phyloP scores from a whole-genome alignment of 1,284 basidiomycete species.

The Pseudozyma tsukubaensis region DNA sequence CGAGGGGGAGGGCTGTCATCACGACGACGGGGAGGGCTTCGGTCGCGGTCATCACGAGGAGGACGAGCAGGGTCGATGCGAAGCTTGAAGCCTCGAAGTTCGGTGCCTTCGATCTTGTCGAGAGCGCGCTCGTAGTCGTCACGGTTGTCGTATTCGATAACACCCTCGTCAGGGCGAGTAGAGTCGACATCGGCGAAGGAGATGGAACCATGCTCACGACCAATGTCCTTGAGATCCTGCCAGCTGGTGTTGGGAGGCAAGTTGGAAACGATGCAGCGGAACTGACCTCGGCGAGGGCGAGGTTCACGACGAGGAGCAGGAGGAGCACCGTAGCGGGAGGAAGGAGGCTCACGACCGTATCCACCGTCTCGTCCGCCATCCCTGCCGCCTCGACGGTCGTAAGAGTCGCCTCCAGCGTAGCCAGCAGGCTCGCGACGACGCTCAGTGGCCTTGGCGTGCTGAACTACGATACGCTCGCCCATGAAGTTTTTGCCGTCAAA shows the following conservation, averaged over 20 bases:
- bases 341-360: constrained; percentile 37
- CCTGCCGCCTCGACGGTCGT: constrained; percentile 23
- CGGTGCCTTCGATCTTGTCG: constrained; percentile 65
- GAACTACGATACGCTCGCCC: constrained; percentile 67
- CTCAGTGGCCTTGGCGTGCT: constrained; percentile 62
- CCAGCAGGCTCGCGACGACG: constrained; percentile 51
- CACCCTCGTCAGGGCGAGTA: constrained; percentile 64
- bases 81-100: constrained; percentile 64
- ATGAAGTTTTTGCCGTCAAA: constrained; percentile 66
- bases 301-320: constrained; percentile 46
- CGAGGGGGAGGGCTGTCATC: constrained; percentile 51
- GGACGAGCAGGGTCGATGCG: constrained; percentile 63
- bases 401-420: constrained; percentile 44
- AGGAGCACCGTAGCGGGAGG: constrained; percentile 47
- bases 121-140: constrained; percentile 67
- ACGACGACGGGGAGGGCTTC: constrained; percentile 54
- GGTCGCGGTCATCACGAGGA: constrained; percentile 52
- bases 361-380: constrained; percentile 21
- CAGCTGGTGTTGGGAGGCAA: constrained; percentile 91
- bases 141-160: constrained; percentile 66
- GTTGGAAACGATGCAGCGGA: constrained; percentile 71
- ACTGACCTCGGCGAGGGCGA: constrained; percentile 59
- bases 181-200: constrained; percentile 66
- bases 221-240: constrained; percentile 98
- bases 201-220: constrained; percentile 82